Conservation (phyloP, 192 early-diverging fungal species). For the Coemansia sp. region DNA sequence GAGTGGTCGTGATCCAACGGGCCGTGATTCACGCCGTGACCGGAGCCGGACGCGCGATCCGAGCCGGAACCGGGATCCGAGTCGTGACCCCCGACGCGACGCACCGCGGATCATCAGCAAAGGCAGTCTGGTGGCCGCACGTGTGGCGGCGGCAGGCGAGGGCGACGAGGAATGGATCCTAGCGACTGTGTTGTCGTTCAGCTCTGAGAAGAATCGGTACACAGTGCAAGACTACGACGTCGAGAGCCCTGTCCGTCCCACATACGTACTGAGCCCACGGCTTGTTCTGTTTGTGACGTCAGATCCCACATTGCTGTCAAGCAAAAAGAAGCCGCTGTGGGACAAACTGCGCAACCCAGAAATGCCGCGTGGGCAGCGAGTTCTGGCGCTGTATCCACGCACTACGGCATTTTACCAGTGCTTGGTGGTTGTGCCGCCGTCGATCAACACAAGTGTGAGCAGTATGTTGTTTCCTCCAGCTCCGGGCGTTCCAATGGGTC, state of each 20-base stretch:
- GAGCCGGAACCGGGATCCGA: background rate
- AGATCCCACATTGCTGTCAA: background rate
- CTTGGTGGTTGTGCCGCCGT: constrained; percentile 39
- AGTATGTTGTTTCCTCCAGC: background rate
- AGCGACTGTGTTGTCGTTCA: constrained; percentile 38
- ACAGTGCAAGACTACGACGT: constrained; percentile 49
- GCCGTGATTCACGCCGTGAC: background rate
- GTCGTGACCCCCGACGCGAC: constrained; percentile 2
- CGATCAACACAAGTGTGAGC: constrained; percentile 15
- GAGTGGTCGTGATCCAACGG: background rate
- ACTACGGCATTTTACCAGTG: constrained; percentile 49
- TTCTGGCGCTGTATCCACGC: constrained; percentile 49
- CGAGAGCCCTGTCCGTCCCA: constrained; percentile 37
- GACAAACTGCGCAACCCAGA: constrained; percentile 34
- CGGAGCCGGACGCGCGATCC: background rate
- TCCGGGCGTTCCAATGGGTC: constrained; percentile 15
- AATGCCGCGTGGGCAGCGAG: constrained; percentile 33
- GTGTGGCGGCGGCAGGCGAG: constrained; percentile 18
- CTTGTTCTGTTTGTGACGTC: constrained; percentile 31
- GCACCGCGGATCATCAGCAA: constrained; percentile 16
- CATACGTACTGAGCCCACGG: constrained; percentile 35
- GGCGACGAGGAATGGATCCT: constrained; percentile 46
- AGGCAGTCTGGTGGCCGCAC: constrained; percentile 40
- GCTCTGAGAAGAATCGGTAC: constrained; percentile 38
- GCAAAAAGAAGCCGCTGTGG: constrained; percentile 29